These are phyloP conservation scores for Coniochaeta sp. DNA, from an alignment of 2,329 filamentous ascomycete genomes.

Conservation along the genomic window DNA sequence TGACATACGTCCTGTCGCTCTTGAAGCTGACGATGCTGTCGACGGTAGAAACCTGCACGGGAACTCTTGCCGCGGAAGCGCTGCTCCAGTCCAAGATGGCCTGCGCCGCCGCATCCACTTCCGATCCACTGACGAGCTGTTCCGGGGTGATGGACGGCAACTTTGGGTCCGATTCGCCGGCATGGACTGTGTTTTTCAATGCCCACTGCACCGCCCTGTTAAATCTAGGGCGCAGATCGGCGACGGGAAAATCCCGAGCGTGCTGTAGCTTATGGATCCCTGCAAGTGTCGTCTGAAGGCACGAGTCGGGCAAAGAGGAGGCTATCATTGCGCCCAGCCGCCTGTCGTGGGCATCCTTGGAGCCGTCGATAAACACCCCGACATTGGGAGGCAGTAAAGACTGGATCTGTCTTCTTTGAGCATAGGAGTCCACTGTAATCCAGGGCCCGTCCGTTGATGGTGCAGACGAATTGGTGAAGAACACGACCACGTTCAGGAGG, in stretches of 20 bases:
- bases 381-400: neutral
- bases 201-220: slow-evolving; percentile 1
- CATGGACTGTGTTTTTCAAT: neutral
- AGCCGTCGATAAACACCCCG: neutral
- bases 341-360: neutral
- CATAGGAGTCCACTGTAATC: neutral
- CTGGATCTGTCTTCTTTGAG: slow-evolving; percentile 1
- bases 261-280: neutral
- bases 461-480: neutral
- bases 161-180: neutral
- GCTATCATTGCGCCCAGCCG: slow-evolving; percentile 2
- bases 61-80: neutral
- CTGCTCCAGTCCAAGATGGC: slow-evolving; percentile 1
- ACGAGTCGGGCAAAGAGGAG: slow-evolving; percentile 1
- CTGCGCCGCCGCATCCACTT: neutral
- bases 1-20: slow-evolving; percentile 21
- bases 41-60: slow-evolving; percentile 1
- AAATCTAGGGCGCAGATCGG: neutral
- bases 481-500: neutral
- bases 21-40: slow-evolving; percentile 2
- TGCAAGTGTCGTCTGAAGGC: neutral
- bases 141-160: neutral
- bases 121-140: neutral
- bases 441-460: neutral
- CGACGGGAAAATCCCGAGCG: neutral